A percentile compares a stretch with the other conserved stretches of the same genome.
phyloP scores from a whole-genome alignment of 352 stramenopile genomes.

The Phytophthora brassicae region DNA sequence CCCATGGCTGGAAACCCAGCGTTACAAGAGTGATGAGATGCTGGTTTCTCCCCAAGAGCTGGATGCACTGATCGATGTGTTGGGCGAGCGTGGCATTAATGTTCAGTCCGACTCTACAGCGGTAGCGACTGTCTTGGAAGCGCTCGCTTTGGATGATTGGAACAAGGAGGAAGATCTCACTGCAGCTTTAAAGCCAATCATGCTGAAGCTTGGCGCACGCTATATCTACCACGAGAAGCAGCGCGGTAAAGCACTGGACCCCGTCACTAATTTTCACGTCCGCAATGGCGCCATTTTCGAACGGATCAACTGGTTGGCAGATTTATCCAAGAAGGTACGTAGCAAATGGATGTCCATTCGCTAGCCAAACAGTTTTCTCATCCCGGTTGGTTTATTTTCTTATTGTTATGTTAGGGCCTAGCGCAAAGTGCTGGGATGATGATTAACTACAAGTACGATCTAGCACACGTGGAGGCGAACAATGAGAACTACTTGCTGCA shows the following conservation, averaged over 20 bases:
- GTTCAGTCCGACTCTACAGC: conserved; percentile 16
- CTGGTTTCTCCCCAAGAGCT: conserved; percentile 42
- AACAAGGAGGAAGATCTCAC: conserved; percentile 39
- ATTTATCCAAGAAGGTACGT: conserved; percentile 73
- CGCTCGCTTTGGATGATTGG: conserved; percentile 57
- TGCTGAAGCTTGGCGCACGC: conserved; percentile 60
- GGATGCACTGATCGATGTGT: conserved; percentile 28
- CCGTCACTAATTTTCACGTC: conserved; percentile 85
- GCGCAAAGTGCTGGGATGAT: conserved; percentile 79
- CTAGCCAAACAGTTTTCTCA: not conserved
- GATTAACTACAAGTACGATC: conserved; percentile 90
- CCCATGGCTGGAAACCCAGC: conserved; percentile 90
- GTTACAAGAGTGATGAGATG: conserved; percentile 31
- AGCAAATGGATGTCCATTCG: not conserved
- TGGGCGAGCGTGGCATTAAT: conserved; percentile 22
- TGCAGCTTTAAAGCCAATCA: conserved; percentile 54
- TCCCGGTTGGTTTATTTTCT: too few relatives aligned
- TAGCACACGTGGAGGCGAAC: conserved; percentile 70
- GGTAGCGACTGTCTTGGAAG: conserved; percentile 39
- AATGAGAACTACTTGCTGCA: conserved; percentile 85
- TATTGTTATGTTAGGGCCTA: conserved; percentile 61
- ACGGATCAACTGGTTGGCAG: conserved; percentile 82
- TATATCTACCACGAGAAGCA: conserved; percentile 88
- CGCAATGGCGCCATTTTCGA: conserved; percentile 87
- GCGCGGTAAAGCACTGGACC: conserved; percentile 77